These are phyloP conservation scores for Kwoniella dejecticola DNA, from an alignment of 768 basidiomycete species.

Conservation along the genomic window DNA sequence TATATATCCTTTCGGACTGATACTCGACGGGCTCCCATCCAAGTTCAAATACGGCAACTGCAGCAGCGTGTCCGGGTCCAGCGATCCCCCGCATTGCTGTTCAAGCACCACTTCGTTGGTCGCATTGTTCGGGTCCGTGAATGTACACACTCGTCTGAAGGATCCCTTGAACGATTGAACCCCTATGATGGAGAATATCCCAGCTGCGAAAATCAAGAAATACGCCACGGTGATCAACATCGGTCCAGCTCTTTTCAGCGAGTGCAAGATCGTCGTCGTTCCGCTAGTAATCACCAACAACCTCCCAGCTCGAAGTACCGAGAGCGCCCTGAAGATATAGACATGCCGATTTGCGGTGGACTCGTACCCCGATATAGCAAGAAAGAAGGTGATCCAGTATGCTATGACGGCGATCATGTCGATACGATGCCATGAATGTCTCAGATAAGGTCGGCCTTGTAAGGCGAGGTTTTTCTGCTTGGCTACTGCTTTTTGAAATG, in stretches of 20 bases:
- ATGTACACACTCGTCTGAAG: conserved; percentile 60
- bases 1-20: conserved; percentile 75
- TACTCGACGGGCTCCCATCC: conserved; percentile 56
- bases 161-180: conserved; percentile 91
- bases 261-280: conserved; percentile 92
- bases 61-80: conserved; percentile 65
- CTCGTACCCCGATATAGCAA: conserved; percentile 72
- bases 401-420: conserved; percentile 81
- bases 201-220: conserved; percentile 87
- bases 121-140: conserved; percentile 52
- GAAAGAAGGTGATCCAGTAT: conserved; percentile 81
- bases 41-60: conserved; percentile 58
- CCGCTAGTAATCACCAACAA: conserved; percentile 85
- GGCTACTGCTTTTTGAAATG: conserved; percentile 57
- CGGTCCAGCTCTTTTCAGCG: conserved; percentile 84
- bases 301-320: conserved; percentile 78
- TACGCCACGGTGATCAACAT: conserved; percentile 86
- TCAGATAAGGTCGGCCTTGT: conserved; percentile 72
- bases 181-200: conserved; percentile 90
- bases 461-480: conserved; percentile 48
- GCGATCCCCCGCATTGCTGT: conserved; percentile 78
- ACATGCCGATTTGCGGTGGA: conserved; percentile 66
- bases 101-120: conserved; percentile 51
- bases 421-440: conserved; percentile 81
- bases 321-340: conserved; percentile 84